A percentile compares a stretch with the other conserved stretches of the same genome.
These are phyloP conservation scores for Quercus phellos DNA, from an alignment of 331 rosid genomes.

Conservation along the genomic window DNA sequence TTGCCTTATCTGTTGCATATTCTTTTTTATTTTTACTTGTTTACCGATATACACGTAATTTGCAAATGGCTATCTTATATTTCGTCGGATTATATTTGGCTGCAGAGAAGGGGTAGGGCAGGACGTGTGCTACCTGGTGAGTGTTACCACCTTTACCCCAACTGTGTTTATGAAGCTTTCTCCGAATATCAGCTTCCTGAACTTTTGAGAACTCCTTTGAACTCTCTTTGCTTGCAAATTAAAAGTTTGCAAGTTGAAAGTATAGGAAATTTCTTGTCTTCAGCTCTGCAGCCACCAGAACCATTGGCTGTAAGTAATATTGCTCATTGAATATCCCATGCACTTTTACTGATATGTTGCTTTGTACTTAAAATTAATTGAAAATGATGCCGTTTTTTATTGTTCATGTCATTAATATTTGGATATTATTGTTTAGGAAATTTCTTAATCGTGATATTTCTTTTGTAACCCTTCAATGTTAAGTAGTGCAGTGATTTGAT, in stretches of 20 bases:
- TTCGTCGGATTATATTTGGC: constrained; percentile 25
- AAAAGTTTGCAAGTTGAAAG: constrained; percentile 94
- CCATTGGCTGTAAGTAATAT: constrained; percentile 64
- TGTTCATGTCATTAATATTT: not conserved
- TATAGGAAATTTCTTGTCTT: constrained; percentile 86
- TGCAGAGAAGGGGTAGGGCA: constrained; percentile 97
- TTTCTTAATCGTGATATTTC: not conserved
- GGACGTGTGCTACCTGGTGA: constrained; percentile 98
- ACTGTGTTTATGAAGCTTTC: constrained; percentile 82
- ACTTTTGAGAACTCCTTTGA: constrained; percentile 90
- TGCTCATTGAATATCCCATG: not conserved
- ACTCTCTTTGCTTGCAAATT: constrained; percentile 96
- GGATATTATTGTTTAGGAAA: not conserved
- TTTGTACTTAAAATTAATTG: not conserved
- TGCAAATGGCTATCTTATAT: constrained; percentile 12
- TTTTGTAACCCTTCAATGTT: not conserved
- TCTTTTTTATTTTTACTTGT: constrained; percentile 1
- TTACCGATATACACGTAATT: constrained; percentile 1
- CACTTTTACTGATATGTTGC: not conserved
- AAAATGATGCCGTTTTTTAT: not conserved
- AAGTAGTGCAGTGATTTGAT: not conserved
- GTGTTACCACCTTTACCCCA: constrained; percentile 92
- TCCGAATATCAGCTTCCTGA: constrained; percentile 96
- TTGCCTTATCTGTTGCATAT: constrained; percentile 6
- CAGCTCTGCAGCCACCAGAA: constrained; percentile 90